These are phyloP conservation scores for Hyaloperonospora arabidopsidis DNA, from an alignment of 352 stramenopile genomes.

Conservation along the genomic window DNA sequence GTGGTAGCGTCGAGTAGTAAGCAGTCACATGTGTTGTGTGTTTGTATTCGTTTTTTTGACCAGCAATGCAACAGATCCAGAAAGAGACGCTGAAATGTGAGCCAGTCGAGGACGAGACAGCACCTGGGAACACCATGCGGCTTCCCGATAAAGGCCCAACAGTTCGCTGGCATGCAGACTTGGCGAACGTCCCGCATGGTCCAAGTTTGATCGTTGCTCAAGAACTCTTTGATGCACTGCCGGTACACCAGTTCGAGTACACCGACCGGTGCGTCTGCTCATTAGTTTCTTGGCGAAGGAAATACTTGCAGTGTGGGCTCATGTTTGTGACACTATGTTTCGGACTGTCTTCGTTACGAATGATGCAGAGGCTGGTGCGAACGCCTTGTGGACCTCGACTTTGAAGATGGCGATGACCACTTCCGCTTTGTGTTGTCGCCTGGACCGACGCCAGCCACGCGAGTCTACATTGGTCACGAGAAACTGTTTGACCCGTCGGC, in stretches of 20 bases:
- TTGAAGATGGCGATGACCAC: conserved; percentile 70
- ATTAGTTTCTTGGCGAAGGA: neutral
- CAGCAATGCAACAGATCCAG: conserved; percentile 85
- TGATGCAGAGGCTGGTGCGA: conserved; percentile 86
- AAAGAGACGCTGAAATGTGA: conserved; percentile 68
- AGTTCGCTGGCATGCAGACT: conserved; percentile 84
- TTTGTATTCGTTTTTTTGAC: conserved; percentile 3
- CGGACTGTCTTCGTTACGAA: neutral
- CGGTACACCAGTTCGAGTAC: conserved; percentile 94
- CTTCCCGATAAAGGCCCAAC: conserved; percentile 42
- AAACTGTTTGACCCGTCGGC: conserved; percentile 65
- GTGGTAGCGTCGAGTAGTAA: too few species aligned
- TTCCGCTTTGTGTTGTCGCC: conserved; percentile 92
- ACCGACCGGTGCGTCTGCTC: conserved; percentile 55
- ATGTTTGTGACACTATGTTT: conserved; percentile 3
- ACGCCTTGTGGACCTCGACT: conserved; percentile 89
- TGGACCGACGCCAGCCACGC: conserved; percentile 83
- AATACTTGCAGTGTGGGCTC: neutral
- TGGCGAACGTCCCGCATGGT: conserved; percentile 62
- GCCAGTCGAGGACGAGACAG: conserved; percentile 26
- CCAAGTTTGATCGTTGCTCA: conserved; percentile 88
- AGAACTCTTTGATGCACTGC: conserved; percentile 93
- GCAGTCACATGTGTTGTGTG: conserved; percentile 2
- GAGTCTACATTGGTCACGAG: conserved; percentile 81
- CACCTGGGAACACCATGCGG: conserved; percentile 38